A percentile compares a stretch with the other conserved stretches of the same genome.
These are phyloP conservation scores for Exophiala sp. DNA, from an alignment of 2,329 filamentous ascomycete species.

Conservation along the genomic window DNA sequence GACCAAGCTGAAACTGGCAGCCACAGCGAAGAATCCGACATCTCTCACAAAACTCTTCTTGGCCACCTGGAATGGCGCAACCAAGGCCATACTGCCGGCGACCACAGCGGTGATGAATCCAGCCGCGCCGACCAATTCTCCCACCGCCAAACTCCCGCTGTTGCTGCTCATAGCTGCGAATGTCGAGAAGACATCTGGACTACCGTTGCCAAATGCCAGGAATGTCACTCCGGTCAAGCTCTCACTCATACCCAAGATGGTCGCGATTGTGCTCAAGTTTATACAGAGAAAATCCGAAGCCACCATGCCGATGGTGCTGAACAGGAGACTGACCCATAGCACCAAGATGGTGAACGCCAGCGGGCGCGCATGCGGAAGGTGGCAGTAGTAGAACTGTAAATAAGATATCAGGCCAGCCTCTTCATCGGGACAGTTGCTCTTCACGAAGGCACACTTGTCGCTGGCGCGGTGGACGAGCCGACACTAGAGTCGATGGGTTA, in stretches of 20 bases:
- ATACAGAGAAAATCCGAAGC: slow-evolving; percentile 98
- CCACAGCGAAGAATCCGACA: slow-evolving; percentile 83
- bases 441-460: slow-evolving; percentile 84
- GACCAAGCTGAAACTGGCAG: slow-evolving; percentile 77
- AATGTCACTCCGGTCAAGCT: slow-evolving; percentile 95
- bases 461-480: slow-evolving; percentile 67
- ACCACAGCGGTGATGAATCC: slow-evolving; percentile 96
- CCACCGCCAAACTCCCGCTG: slow-evolving; percentile 92
- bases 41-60: slow-evolving; percentile 86
- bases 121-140: slow-evolving; percentile 89
- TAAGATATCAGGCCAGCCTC: slow-evolving; percentile 87
- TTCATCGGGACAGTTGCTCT: slow-evolving; percentile 74
- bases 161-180: slow-evolving; percentile 97
- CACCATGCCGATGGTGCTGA: slow-evolving; percentile 94
- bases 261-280: slow-evolving; percentile 88
- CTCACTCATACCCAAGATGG: slow-evolving; percentile 85
- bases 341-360: slow-evolving; percentile 74
- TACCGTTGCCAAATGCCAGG: slow-evolving; percentile 93
- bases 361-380: slow-evolving; percentile 59
- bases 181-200: slow-evolving; percentile 95
- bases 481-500: slow-evolving; percentile 49
- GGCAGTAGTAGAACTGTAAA: slow-evolving; percentile 85
- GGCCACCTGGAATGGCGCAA: slow-evolving; percentile 89
- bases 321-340: slow-evolving; percentile 79
- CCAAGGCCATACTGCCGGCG: slow-evolving; percentile 91